Evolutionary conservation across 2,329 filamentous ascomycete genomes (phyloP), one percentile per base, ranked within the genome.

Genomic region (Scedosporium aurantiacum): DNA sequence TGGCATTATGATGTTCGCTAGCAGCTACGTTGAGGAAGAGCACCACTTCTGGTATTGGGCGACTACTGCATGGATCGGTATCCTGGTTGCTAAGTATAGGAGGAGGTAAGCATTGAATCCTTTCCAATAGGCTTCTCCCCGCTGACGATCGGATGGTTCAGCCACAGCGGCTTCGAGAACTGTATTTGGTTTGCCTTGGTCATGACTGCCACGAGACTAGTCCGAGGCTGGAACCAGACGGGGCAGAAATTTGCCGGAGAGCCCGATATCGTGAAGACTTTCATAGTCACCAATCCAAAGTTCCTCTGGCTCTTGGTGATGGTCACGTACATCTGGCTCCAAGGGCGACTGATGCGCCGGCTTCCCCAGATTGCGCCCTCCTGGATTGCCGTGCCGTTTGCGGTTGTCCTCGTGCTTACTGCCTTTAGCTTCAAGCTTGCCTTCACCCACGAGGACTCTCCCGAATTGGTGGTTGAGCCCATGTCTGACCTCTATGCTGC

Each of bases 21-120:
- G 90, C 71, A 97, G 92, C 69, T 99, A 94, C 71, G 91, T 99
- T 2, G 94, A 99, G 73, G 94, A 99, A 74, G 94, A 99, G 72
- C 94, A 99, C 58, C 91, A 97, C 66, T 97, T 96, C 71, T 99
- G 94, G 94, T 97, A 99, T 74, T 97, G 93, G 91, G 75, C 84
- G 1, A 82, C 87, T 0, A 86, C 88, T 0, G 82, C 84, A 5
- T 95, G 89, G 89, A 70, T 88, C 37, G 73, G 78, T 1, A 76
- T 79, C 32, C 74, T 87, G 12, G 78, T 77, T 37, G 65, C 82
- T 50, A 79, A 77, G 65, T 74, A 75, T 68, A 74, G 78, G 54
- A 70, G 69, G 62, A 73, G 73, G 77, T 78, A 65, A 54, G 68
- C 1, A 41, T 50, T 16, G 16, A n/a, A 40, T 54, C 21, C 47